Evolutionary conservation across 2,329 filamentous ascomycete species (phyloP).

Genomic region (Aspergillus nomiae): DNA sequence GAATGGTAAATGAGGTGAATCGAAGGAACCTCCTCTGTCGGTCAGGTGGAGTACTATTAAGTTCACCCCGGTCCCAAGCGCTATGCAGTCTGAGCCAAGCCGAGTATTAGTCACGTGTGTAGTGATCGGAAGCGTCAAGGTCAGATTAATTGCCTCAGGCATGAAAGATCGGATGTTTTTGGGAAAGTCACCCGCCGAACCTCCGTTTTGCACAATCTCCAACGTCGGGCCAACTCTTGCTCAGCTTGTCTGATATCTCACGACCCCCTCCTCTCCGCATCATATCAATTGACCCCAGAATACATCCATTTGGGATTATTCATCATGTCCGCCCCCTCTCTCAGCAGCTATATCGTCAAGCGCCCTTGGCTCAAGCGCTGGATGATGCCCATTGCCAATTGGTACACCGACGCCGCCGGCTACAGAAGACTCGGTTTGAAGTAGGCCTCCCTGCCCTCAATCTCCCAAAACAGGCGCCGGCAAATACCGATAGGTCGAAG

Average conservation of each 20-base stretch:
- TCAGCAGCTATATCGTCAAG: constrained; percentile 76
- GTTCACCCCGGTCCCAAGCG: constrained; percentile 13
- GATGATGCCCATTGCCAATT: constrained; percentile 79
- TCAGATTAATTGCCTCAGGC: constrained; percentile 19
- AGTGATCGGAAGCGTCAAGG: constrained; percentile 8
- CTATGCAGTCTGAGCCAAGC: constrained; percentile 27
- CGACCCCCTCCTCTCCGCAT: constrained; percentile 30
- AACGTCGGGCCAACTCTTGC: constrained; percentile 40
- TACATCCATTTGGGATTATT: constrained; percentile 24
- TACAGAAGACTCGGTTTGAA: constrained; percentile 91
- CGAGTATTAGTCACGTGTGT: constrained; percentile 23
- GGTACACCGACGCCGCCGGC: constrained; percentile 86
- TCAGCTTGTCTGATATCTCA: constrained; percentile 33
- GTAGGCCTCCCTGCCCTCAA: constrained; percentile 55
- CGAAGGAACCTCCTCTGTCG: constrained; percentile 14
- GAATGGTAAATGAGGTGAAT: constrained; percentile 17
- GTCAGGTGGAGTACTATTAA: constrained; percentile 26
- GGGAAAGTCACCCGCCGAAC: constrained; percentile 33
- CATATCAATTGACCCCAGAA: constrained; percentile 30
- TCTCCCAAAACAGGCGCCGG: constrained; percentile 15
- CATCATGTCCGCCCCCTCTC: constrained; percentile 70
- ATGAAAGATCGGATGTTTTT: constrained; percentile 26
- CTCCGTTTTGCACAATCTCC: constrained; percentile 45
- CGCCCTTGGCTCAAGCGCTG: constrained; percentile 82
- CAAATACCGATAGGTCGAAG: neutral